phyloP scores from a whole-genome alignment of 2,329 filamentous ascomycete genomes.

The Coniochaeta sp. region DNA sequence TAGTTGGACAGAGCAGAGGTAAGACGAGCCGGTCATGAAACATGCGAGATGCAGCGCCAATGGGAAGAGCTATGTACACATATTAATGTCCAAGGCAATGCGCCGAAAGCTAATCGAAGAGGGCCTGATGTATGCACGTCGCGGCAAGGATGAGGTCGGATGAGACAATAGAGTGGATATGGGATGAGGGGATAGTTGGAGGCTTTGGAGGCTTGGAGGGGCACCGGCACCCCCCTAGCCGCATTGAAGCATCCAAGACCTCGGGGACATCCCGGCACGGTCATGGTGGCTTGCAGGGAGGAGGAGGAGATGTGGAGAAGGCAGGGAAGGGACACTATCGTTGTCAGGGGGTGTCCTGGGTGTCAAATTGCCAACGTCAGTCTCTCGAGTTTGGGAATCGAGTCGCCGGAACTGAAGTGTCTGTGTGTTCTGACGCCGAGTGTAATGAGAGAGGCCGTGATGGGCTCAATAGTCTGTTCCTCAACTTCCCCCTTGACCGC shows the following conservation, averaged over 20 bases:
- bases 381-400: not conserved
- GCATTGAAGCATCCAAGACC: not conserved
- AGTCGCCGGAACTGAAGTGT: not conserved
- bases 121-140: slow-evolving; percentile 1
- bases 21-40: slow-evolving; percentile 22
- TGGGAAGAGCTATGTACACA: slow-evolving; percentile 13
- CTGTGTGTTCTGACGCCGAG: not conserved
- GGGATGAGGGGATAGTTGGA: not conserved
- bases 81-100: slow-evolving; percentile 4
- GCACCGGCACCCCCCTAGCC: not conserved
- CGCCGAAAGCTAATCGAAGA: not conserved
- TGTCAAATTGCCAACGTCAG: not conserved
- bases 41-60: slow-evolving; percentile 19
- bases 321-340: too few relatives aligned
- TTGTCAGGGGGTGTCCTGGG: not conserved
- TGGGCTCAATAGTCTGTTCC: too few relatives aligned
- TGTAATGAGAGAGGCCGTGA: not conserved
- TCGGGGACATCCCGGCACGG: not conserved
- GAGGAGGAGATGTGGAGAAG: not conserved
- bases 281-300: not conserved
- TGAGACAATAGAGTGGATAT: slow-evolving; percentile 1
- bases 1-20: slow-evolving; percentile 6
- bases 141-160: slow-evolving; percentile 1
- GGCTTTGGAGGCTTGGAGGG: not conserved
- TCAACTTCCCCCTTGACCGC: too few relatives aligned